Percentiles rank a stretch among this genome's conserved stretches.
These are phyloP conservation scores for Sicyos edulis DNA, from an alignment of 306 rosid species.

Conservation along the genomic window DNA sequence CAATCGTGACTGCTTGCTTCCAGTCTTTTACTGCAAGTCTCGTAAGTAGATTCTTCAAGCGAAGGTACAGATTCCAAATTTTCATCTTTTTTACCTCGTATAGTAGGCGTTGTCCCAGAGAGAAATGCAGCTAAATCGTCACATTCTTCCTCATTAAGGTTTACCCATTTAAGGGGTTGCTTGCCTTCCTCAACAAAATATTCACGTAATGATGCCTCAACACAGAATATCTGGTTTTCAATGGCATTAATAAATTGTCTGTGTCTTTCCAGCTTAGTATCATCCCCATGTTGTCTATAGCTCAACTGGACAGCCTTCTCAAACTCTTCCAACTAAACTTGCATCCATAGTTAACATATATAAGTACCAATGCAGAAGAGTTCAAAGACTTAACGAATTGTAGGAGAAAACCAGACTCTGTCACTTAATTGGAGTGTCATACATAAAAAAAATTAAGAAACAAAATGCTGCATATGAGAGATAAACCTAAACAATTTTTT, in stretches of 20 bases:
- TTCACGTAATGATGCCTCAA: constrained; percentile 59
- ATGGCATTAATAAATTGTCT: constrained; percentile 78
- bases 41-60: constrained; percentile 27
- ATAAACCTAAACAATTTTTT: not conserved
- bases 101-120: constrained; percentile 48
- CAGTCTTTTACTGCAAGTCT: constrained; percentile 33
- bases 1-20: constrained; percentile 30
- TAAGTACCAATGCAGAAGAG: constrained; percentile 15
- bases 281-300: constrained; percentile 55
- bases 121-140: constrained; percentile 93
- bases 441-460: not conserved
- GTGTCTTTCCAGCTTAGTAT: constrained; percentile 55
- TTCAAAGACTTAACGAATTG: constrained; percentile 14
- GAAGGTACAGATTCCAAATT: constrained; percentile 29
- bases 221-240: constrained; percentile 67
- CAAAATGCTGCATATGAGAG: not conserved
- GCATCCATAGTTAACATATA: constrained; percentile 25
- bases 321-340: constrained; percentile 77
- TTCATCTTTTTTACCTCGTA: constrained; percentile 35
- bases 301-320: constrained; percentile 80
- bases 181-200: constrained; percentile 58
- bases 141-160: constrained; percentile 71
- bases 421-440: not conserved
- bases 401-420: not conserved
- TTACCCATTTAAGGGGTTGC: constrained; percentile 78